phyloP scores from a whole-genome alignment of 495 filamentous ascomycete species.

The Viridothelium virens region DNA sequence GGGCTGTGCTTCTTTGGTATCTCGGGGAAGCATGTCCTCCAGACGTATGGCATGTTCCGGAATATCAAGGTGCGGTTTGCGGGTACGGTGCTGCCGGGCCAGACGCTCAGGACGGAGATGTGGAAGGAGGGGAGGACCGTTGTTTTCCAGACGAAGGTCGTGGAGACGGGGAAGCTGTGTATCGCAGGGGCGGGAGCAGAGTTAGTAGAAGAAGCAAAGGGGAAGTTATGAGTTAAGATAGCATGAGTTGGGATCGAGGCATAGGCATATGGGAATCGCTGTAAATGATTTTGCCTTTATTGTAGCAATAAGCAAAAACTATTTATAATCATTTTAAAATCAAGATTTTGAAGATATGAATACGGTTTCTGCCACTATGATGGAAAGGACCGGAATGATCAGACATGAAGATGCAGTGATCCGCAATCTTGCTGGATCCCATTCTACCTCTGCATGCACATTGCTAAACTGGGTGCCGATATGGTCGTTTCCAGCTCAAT shows the following conservation, averaged over 20 bases:
- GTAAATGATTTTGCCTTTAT: background rate
- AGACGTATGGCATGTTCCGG: constrained; percentile 74
- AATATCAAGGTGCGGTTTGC: constrained; percentile 97
- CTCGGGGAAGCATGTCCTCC: constrained; percentile 79
- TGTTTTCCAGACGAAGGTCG: constrained; percentile 86
- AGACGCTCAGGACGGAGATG: constrained; percentile 95
- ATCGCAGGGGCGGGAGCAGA: constrained; percentile 85
- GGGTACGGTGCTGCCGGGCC: constrained; percentile 82
- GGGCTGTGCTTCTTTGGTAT: constrained; percentile 94
- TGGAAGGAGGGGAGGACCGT: constrained; percentile 91
- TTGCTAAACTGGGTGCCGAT: too few relatives aligned
- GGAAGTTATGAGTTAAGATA: constrained; percentile 45
- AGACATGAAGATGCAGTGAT: too few relatives aligned
- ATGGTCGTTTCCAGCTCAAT: too few relatives aligned
- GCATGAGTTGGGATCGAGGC: background rate
- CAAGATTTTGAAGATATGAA: background rate
- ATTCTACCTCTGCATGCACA: too few relatives aligned
- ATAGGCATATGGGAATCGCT: background rate
- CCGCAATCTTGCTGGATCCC: too few relatives aligned
- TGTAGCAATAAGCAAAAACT: background rate
- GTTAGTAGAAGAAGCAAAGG: constrained; percentile 49
- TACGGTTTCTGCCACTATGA: too few relatives aligned
- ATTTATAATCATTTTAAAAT: background rate
- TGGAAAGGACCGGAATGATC: too few relatives aligned
- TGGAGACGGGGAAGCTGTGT: constrained; percentile 91